Percentiles rank a stretch among this genome's conserved stretches.
These are phyloP conservation scores for Trametes pubescens DNA, from an alignment of 1,284 basidiomycete species.

Conservation along the genomic window DNA sequence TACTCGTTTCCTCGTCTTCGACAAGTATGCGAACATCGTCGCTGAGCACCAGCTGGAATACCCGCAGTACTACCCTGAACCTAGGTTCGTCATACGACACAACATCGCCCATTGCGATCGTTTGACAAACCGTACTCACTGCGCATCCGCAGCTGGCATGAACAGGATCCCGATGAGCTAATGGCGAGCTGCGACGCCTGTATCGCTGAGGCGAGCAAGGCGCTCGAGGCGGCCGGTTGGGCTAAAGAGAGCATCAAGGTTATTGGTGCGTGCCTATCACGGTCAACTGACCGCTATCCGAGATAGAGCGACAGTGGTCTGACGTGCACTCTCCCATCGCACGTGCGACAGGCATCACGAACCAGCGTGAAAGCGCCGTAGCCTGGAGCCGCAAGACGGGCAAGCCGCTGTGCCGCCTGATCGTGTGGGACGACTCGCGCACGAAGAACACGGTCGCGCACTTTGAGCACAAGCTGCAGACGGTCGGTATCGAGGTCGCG, in stretches of 20 bases:
- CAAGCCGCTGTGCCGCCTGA: constrained; percentile 87
- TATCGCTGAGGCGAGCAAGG: constrained; percentile 77
- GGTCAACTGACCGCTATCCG: constrained; percentile 26
- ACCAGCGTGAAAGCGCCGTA: constrained; percentile 96
- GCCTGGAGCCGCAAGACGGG: constrained; percentile 94
- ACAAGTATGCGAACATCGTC: constrained; percentile 88
- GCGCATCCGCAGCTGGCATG: constrained; percentile 82
- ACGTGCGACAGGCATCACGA: constrained; percentile 83
- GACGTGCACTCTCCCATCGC: constrained; percentile 11
- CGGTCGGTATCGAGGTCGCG: constrained; percentile 79
- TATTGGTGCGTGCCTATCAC: constrained; percentile 70
- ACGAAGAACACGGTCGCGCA: constrained; percentile 86
- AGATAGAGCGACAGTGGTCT: constrained; percentile 14
- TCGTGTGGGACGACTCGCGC: constrained; percentile 97
- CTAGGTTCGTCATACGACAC: constrained; percentile 64
- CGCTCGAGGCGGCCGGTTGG: constrained; percentile 82
- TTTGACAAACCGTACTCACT: constrained; percentile 2
- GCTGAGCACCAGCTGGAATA: constrained; percentile 92
- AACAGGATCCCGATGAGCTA: constrained; percentile 91
- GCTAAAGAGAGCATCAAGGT: constrained; percentile 86
- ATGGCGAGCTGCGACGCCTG: constrained; percentile 81
- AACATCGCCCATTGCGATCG: constrained; percentile 9
- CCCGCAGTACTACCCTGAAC: constrained; percentile 89
- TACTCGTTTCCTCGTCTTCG: constrained; percentile 94
- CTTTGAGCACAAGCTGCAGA: constrained; percentile 77